Evolutionary conservation across 164 flowering plant genomes (phyloP).

Genomic region (Pachysandra terminalis): DNA sequence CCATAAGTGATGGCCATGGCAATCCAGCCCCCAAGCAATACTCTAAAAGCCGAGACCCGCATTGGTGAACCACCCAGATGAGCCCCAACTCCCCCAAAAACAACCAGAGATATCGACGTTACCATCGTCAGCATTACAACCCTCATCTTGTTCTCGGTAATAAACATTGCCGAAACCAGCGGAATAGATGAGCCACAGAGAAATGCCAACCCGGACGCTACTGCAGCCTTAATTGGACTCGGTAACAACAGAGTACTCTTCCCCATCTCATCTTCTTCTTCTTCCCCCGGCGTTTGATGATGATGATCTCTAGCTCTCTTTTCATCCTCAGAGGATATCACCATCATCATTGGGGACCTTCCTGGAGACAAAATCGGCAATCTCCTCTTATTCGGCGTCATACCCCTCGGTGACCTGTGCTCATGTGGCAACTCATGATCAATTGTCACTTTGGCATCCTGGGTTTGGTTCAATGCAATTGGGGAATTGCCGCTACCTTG

Average conservation of each 20-base stretch:
- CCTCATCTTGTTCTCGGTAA: conserved; percentile 17
- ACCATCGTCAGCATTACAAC: conserved; percentile 25
- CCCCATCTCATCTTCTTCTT: neutral
- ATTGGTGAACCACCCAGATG: conserved; percentile 43
- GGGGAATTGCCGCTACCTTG: neutral
- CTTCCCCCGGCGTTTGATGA: neutral
- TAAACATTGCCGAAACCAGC: conserved; percentile 26
- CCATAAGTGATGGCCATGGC: conserved; percentile 57
- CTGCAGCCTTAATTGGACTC: conserved; percentile 46
- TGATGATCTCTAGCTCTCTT: neutral
- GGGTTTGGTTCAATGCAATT: no score
- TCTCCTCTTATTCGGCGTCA: neutral
- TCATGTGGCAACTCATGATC: neutral
- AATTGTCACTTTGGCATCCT: neutral
- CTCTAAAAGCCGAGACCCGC: conserved; percentile 36
- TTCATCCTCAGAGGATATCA: conserved; percentile 5
- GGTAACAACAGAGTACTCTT: no score
- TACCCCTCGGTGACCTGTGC: neutral
- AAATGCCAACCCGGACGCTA: conserved; percentile 49
- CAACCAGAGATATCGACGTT: conserved; percentile 35
- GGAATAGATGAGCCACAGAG: conserved; percentile 46
- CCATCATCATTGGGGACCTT: conserved; percentile 26
- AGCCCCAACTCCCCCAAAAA: conserved; percentile 51
- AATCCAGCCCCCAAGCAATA: conserved; percentile 57
- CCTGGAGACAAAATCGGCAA: conserved; percentile 10